Conservation (phyloP, 1,284 basidiomycete species). For the Albatrellus sp. region DNA sequence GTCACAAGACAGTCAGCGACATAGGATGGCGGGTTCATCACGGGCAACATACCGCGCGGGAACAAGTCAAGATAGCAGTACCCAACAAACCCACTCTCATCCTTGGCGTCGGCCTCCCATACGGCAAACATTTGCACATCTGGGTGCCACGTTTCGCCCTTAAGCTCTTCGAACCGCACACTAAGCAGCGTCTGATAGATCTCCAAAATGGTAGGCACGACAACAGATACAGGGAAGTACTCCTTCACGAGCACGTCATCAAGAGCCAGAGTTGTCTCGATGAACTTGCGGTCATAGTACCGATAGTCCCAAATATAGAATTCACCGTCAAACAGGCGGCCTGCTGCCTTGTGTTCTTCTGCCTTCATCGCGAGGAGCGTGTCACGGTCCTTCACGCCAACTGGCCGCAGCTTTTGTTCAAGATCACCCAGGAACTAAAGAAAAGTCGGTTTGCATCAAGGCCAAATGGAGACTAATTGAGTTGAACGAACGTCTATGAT, state of each 20-base stretch:
- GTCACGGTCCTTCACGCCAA: constrained; percentile 54
- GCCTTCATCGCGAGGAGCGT: constrained; percentile 61
- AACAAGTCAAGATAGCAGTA: constrained; percentile 81
- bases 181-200: constrained; percentile 74
- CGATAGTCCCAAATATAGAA: constrained; percentile 38
- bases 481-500: constrained; percentile 33
- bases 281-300: constrained; percentile 62
- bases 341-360: constrained; percentile 49
- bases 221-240: constrained; percentile 73
- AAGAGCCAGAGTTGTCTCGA: constrained; percentile 53
- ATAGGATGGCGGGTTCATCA: background rate
- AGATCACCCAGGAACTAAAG: constrained; percentile 60
- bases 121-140: constrained; percentile 74
- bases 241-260: constrained; percentile 73
- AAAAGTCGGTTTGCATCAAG: background rate
- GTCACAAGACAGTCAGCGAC: background rate
- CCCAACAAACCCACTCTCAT: constrained; percentile 60
- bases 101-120: constrained; percentile 66
- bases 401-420: constrained; percentile 57
- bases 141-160: constrained; percentile 57
- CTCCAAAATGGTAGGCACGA: constrained; percentile 67
- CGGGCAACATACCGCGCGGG: constrained; percentile 51
- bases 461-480: background rate
- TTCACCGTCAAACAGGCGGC: constrained; percentile 50
- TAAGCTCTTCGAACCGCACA: constrained; percentile 58